A percentile compares a stretch with the other conserved stretches of the same genome.
These are phyloP conservation scores for Physcia stellaris DNA, from an alignment of 495 filamentous ascomycete species.

Conservation along the genomic window DNA sequence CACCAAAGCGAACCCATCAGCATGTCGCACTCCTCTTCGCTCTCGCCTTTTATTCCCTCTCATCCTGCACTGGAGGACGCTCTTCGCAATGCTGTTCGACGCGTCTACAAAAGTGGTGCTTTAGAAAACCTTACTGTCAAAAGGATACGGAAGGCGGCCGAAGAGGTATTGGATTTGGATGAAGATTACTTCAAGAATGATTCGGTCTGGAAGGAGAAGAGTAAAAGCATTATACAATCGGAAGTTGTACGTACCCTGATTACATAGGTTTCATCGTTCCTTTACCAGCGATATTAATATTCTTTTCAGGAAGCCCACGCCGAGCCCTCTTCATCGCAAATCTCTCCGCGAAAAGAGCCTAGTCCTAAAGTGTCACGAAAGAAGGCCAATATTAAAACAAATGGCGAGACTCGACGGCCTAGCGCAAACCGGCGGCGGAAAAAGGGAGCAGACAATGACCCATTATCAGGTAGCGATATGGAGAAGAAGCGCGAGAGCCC, in stretches of 20 bases:
- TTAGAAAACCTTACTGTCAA: constrained; percentile 63
- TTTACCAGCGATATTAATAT: no score
- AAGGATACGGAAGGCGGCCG: constrained; percentile 51
- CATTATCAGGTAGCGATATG: no score
- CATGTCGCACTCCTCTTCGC: no score
- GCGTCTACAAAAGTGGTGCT: constrained; percentile 41
- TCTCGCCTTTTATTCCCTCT: constrained; percentile 17
- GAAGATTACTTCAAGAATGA: constrained; percentile 55
- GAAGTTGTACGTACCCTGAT: constrained; percentile 54
- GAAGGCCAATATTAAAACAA: no score
- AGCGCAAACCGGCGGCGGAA: no score
- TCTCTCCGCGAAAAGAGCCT: constrained; percentile 9
- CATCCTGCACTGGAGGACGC: constrained; percentile 32
- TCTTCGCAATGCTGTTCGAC: constrained; percentile 45
- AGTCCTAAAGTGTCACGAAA: no score
- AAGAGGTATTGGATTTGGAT: constrained; percentile 49
- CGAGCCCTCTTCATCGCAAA: neutral
- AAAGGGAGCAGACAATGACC: no score
- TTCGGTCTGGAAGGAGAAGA: constrained; percentile 61
- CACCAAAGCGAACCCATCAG: no score
- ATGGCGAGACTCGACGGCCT: no score
- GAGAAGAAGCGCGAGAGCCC: no score
- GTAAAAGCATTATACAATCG: constrained; percentile 57
- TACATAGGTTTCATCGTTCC: no score
- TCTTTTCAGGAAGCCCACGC: no score